Base-by-base conservation (phyloP, 2,329 filamentous ascomycete species). In the Pseudogymnoascus sp. region DNA sequence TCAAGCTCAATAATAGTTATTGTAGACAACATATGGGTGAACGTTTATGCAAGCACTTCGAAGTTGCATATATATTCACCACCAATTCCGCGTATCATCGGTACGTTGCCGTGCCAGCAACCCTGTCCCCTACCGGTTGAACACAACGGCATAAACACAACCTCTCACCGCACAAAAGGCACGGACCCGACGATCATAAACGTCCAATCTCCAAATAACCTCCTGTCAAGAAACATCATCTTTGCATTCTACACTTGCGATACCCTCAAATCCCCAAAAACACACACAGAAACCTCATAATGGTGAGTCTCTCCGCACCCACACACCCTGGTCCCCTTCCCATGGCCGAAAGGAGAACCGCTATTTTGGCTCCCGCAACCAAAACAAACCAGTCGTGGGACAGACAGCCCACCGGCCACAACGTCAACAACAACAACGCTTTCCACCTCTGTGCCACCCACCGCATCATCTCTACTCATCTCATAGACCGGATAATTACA, bases 111-210 rank as follows among this genome's bases (percentile, higher is more conserved):
- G 46, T 53, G 46, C 46, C 46, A 53, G 46, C 46, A 53, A 53
- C 26, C 46, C n/a, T 53, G 46, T 7, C 46, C 44, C 26, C n/a
- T 53, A 53, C 46, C 46, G 5, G n/a, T 53, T 53, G 46, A 53
- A 53, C 46, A 53, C 46, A 53, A 53, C 46, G 46, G 46, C 46
- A 53, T 53, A 53, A 53, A 53, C 46, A 53, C 46, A 53, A 53
- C 46, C 46, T 53, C 46, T 53, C 46, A 53, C 46, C 46, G 46
- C 46, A 53, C 46, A 53, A 53, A 53, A 53, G 46, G 46, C 46
- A 53, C 46, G 46, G 46, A 53, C 46, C 46, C 46, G 46, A 19
- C 46, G 46, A 53, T 53, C 46, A 53, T 53, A 53, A 53, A 53
- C 26, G 13, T 50, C 44, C 26, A 53, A 53, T 53, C 46, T 53